A percentile compares a stretch with the other conserved stretches of the same genome.
Conservation (phyloP, 1,284 basidiomycete genomes). For the Thelephora terrestris region DNA sequence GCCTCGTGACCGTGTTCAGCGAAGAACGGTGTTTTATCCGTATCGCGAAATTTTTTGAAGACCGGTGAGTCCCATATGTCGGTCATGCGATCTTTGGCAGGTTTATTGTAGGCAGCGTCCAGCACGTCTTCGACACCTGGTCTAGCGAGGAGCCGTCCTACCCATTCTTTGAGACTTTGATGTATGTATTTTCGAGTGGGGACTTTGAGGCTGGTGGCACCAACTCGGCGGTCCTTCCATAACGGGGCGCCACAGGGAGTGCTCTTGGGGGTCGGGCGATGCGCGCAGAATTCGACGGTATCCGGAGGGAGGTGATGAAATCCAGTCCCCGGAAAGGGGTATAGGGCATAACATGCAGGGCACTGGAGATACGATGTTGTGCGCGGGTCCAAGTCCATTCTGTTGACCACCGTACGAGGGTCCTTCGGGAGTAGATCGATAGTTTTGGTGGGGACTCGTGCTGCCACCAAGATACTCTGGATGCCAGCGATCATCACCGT, state of each 20-base stretch:
- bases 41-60: conserved; percentile 6
- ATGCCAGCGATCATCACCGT: too few species aligned
- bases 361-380: too few species aligned
- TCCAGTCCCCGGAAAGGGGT: too few species aligned
- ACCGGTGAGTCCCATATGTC: conserved; percentile 13
- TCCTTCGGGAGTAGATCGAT: too few species aligned
- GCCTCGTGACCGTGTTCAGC: conserved; percentile 4
- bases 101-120: conserved; percentile 11
- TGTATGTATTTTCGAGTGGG: conserved; percentile 1
- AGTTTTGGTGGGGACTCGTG: too few species aligned
- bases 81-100: conserved; percentile 6
- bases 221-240: neutral
- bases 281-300: neutral
- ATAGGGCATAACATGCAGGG: too few species aligned
- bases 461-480: too few species aligned
- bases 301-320: neutral
- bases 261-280: neutral
- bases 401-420: neutral
- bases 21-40: conserved; percentile 9
- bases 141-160: conserved; percentile 17
- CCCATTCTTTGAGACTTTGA: conserved; percentile 23
- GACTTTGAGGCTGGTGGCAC: neutral
- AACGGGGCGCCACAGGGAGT: neutral
- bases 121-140: conserved; percentile 19
- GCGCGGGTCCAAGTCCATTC: neutral